These are phyloP conservation scores for Arthrobotrys pseudoclavata DNA, from an alignment of 2,329 filamentous ascomycete species.

Conservation along the genomic window DNA sequence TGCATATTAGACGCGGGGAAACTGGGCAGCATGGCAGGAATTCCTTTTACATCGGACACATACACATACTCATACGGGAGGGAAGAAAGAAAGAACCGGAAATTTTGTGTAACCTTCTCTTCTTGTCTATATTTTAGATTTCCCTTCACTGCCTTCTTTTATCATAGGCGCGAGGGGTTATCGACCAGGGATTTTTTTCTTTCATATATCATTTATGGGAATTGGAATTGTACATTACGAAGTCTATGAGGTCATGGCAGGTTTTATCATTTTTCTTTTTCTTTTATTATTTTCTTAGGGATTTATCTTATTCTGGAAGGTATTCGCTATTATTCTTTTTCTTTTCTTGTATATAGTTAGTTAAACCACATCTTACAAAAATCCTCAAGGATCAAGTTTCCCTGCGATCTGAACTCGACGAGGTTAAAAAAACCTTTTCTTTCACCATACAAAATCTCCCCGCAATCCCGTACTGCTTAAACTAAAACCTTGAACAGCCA, in stretches of 20 bases:
- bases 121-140: slow-evolving; percentile 54
- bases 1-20: slow-evolving; percentile 43
- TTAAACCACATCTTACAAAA: slow-evolving; percentile 3
- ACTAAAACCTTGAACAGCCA: neutral
- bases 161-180: neutral
- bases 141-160: neutral
- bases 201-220: slow-evolving; percentile 17
- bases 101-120: slow-evolving; percentile 41
- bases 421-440: neutral
- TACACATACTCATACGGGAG: neutral
- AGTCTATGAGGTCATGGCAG: slow-evolving; percentile 40
- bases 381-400: slow-evolving; percentile 3
- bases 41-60: slow-evolving; percentile 22
- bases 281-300: slow-evolving; percentile 4
- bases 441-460: slow-evolving; percentile 3
- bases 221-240: slow-evolving; percentile 52
- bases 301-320: slow-evolving; percentile 9
- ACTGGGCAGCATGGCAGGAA: slow-evolving; percentile 9
- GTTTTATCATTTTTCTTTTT: neutral
- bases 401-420: neutral
- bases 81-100: slow-evolving; percentile 3
- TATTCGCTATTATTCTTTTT: slow-evolving; percentile 1
- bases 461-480: neutral
- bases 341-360: slow-evolving; percentile 16
- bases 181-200: slow-evolving; percentile 9